Evolutionary conservation across 768 basidiomycete genomes (phyloP).

Genomic region (Plicaturopsis crispa): DNA sequence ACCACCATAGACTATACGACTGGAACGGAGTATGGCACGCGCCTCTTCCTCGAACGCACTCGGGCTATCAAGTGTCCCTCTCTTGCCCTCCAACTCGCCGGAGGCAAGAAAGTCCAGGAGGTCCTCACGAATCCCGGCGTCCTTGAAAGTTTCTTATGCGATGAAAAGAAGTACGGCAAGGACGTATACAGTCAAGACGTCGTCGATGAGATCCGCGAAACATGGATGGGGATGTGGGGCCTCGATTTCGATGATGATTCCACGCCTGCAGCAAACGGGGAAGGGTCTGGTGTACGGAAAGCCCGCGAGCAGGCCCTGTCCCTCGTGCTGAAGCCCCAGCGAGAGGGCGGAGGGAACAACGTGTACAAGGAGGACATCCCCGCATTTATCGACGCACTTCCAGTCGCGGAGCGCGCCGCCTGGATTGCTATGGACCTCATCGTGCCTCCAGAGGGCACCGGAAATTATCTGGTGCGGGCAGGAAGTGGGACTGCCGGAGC

Average conservation of each 20-base stretch:
- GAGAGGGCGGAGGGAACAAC: constrained; percentile 98
- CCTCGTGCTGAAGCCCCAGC: constrained; percentile 91
- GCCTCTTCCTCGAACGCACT: constrained; percentile 74
- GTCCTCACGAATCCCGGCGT: constrained; percentile 68
- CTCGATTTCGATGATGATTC: constrained; percentile 38
- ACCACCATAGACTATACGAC: constrained; percentile 74
- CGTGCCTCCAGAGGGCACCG: constrained; percentile 55
- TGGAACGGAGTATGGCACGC: constrained; percentile 56
- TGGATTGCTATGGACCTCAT: constrained; percentile 99
- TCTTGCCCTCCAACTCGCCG: constrained; percentile 88
- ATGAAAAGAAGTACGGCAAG: constrained; percentile 27
- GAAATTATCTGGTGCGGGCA: constrained; percentile 74
- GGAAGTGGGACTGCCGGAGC: constrained; percentile 36
- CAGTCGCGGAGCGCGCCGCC: constrained; percentile 55
- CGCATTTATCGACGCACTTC: constrained; percentile 58
- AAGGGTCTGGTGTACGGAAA: constrained; percentile 40
- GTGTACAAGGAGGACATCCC: constrained; percentile 84
- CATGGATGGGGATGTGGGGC: constrained; percentile 89
- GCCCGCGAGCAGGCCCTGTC: constrained; percentile 42
- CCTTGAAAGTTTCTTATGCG: constrained; percentile 63
- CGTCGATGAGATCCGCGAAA: constrained; percentile 51
- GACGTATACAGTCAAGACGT: constrained; percentile 27
- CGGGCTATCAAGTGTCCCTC: constrained; percentile 90
- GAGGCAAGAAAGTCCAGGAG: constrained; percentile 93
- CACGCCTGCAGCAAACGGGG: constrained; percentile 33